These are phyloP conservation scores for Cardamine occulta DNA, from an alignment of 345 rosid species.

Conservation along the genomic window DNA sequence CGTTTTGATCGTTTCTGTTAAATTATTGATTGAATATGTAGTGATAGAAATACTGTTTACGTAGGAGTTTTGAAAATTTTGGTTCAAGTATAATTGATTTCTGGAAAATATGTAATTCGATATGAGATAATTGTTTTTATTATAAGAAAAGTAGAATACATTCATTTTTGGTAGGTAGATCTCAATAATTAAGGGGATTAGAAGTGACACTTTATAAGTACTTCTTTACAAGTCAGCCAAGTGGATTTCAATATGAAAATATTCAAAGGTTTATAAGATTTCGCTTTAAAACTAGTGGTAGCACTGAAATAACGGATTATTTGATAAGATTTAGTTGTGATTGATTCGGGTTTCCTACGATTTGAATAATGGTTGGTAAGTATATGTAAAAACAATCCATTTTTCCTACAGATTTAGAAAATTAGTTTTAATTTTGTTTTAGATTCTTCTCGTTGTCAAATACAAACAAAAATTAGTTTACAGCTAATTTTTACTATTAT, in stretches of 20 bases:
- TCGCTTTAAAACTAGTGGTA: neutral
- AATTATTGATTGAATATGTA: constrained; percentile 23
- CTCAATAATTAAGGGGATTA: neutral
- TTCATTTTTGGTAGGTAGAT: constrained; percentile 22
- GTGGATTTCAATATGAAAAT: constrained; percentile 2
- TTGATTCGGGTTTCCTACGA: neutral
- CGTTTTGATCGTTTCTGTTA: constrained; percentile 8
- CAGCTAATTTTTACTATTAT: neutral
- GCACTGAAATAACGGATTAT: neutral
- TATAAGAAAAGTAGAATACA: constrained; percentile 1
- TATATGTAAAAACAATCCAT: neutral
- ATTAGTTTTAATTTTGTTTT: neutral
- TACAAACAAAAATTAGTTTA: no score
- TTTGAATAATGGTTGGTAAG: neutral
- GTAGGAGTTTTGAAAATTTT: constrained; percentile 35
- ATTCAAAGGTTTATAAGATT: neutral
- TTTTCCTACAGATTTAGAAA: neutral
- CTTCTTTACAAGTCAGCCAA: constrained; percentile 15
- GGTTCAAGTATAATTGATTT: neutral
- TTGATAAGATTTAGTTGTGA: neutral
- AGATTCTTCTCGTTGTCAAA: neutral
- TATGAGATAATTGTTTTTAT: neutral
- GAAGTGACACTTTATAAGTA: neutral
- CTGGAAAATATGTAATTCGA: neutral
- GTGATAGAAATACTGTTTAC: constrained; percentile 11